Evolutionary conservation across 805 yeast species (phyloP).

Genomic region (Sugiyamaella valdiviana): DNA sequence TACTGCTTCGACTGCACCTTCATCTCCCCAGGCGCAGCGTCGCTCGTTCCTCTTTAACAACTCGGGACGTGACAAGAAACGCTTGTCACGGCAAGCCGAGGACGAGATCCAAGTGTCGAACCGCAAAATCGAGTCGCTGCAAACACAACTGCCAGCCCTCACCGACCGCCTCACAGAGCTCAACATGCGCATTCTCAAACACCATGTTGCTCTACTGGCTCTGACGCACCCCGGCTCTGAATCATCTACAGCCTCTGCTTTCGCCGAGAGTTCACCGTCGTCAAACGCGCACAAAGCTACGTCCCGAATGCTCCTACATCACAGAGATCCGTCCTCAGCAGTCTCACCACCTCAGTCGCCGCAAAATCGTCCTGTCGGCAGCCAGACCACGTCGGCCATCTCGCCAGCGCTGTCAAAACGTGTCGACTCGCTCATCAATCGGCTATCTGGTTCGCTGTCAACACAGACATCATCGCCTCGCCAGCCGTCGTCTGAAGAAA

Average conservation of each 20-base stretch:
- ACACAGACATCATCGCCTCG: conserved; percentile 9
- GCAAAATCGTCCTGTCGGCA: neutral
- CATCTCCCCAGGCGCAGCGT: conserved; percentile 6
- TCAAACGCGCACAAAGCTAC: conserved; percentile 11
- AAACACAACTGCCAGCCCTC: conserved; percentile 13
- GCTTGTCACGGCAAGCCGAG: conserved; percentile 22
- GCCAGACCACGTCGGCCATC: too few species aligned
- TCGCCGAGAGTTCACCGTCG: neutral
- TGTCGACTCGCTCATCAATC: conserved; percentile 6
- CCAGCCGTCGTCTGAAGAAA: conserved; percentile 1
- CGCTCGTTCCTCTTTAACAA: conserved; percentile 11
- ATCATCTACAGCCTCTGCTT: conserved; percentile 13
- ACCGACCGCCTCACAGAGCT: conserved; percentile 11
- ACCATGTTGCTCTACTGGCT: conserved; percentile 21
- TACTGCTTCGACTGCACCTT: neutral
- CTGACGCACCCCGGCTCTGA: conserved; percentile 22
- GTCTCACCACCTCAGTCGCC: conserved; percentile 5
- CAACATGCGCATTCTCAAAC: conserved; percentile 15
- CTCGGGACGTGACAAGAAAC: conserved; percentile 13
- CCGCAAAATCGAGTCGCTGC: conserved; percentile 14
- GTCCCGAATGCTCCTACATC: conserved; percentile 13
- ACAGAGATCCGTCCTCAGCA: neutral
- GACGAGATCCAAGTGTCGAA: conserved; percentile 22
- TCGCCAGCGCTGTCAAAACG: neutral
- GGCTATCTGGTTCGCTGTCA: conserved; percentile 4